Conservation (phyloP, 2,329 filamentous ascomycete species). For the Tolypocladium inflatum region DNA sequence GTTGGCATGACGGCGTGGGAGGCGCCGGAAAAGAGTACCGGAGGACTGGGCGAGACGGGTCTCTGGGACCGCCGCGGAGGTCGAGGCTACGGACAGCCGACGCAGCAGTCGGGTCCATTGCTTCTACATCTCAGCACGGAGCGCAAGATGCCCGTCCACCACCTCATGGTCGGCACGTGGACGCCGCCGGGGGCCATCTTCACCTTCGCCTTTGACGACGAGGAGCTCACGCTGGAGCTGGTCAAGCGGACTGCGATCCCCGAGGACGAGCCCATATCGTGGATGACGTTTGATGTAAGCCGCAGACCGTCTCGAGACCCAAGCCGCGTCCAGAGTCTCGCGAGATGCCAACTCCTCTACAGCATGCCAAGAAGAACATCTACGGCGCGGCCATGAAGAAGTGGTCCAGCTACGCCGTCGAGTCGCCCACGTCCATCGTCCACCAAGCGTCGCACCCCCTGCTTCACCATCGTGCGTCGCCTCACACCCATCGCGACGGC, state of each 20-base stretch:
- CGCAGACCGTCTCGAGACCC: background rate
- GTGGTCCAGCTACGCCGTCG: conserved; percentile 74
- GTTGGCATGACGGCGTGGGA: background rate
- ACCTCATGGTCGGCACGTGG: conserved; percentile 90
- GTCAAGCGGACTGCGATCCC: conserved; percentile 76
- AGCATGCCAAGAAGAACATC: conserved; percentile 76
- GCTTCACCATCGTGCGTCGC: conserved; percentile 60
- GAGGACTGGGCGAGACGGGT: background rate
- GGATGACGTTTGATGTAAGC: conserved; percentile 83
- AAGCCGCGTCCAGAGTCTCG: background rate
- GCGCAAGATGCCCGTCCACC: conserved; percentile 62
- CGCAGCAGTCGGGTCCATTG: background rate
- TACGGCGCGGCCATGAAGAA: conserved; percentile 92
- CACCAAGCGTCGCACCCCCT: conserved; percentile 69
- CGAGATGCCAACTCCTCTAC: conserved; percentile 1
- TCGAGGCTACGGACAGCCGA: no score
- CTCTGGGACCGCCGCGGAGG: no score
- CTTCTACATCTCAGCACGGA: background rate
- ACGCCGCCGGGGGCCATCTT: conserved; percentile 84
- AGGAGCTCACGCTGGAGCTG: conserved; percentile 62
- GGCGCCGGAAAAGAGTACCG: background rate
- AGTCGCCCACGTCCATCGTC: conserved; percentile 64
- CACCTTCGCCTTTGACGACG: conserved; percentile 80
- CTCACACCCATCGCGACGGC: background rate
- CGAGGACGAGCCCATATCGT: conserved; percentile 78